phyloP scores from a whole-genome alignment of 495 filamentous ascomycete genomes.

The Terfezia claveryi region DNA sequence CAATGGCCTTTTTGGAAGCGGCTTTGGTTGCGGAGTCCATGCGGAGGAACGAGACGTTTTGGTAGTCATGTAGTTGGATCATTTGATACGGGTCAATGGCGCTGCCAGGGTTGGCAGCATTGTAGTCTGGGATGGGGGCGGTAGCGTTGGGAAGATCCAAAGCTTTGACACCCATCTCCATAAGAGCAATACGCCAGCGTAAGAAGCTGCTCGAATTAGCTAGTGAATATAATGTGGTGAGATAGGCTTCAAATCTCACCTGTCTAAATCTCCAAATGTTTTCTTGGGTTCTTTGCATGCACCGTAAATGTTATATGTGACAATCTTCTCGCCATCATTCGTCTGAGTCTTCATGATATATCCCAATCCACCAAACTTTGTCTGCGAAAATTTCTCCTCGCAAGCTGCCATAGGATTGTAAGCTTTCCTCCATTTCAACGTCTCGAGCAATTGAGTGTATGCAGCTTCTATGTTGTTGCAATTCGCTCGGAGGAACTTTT shows the following conservation, averaged over 20 bases:
- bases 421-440: constrained; percentile 53
- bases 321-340: constrained; percentile 29
- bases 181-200: constrained; percentile 63
- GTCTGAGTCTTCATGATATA: constrained; percentile 29
- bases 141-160: constrained; percentile 44
- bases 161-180: constrained; percentile 56
- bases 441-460: constrained; percentile 50
- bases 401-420: constrained; percentile 26
- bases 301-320: constrained; percentile 79
- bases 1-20: constrained; percentile 55
- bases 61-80: constrained; percentile 78
- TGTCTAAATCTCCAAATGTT: constrained; percentile 56
- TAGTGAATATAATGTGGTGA: background rate
- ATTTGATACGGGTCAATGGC: constrained; percentile 56
- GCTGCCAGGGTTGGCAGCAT: constrained; percentile 15
- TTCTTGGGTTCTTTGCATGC: constrained; percentile 44
- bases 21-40: constrained; percentile 44
- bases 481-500: constrained; percentile 83
- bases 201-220: constrained; percentile 37
- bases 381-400: constrained; percentile 26
- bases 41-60: constrained; percentile 57
- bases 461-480: constrained; percentile 49
- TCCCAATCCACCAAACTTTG: constrained; percentile 36
- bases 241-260: constrained; percentile 29
- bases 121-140: constrained; percentile 47